Conservation (phyloP, 441 rosid species). For the Mallotus repandus region DNA sequence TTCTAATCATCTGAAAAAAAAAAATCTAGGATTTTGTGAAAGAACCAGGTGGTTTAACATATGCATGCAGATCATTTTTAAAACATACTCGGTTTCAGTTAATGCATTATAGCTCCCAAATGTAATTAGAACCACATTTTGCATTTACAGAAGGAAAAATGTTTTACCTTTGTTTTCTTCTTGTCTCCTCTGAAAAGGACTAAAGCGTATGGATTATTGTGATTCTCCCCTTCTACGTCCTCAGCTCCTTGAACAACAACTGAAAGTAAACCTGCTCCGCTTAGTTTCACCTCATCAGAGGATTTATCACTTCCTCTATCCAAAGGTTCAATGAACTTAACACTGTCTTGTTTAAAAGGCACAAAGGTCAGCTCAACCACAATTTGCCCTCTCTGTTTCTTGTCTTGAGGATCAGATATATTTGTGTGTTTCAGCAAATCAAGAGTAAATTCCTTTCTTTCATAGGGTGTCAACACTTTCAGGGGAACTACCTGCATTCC, state of each 20-base stretch:
- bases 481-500: conserved; percentile 80
- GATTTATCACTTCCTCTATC: conserved; percentile 34
- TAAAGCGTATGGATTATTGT: conserved; percentile 74
- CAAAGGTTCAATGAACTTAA: conserved; percentile 29
- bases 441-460: conserved; percentile 51
- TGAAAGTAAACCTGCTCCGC: conserved; percentile 75
- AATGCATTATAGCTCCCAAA: neutral
- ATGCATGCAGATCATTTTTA: neutral
- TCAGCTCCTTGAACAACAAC: conserved; percentile 74
- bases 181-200: conserved; percentile 75
- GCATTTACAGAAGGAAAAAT: conserved; percentile 1
- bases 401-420: conserved; percentile 40
- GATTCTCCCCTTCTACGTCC: conserved; percentile 75
- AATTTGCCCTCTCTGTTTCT: conserved; percentile 59
- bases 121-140: neutral
- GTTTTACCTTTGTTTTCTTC: conserved; percentile 73
- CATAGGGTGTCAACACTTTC: conserved; percentile 46
- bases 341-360: conserved; percentile 66
- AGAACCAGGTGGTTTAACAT: neutral
- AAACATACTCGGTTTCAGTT: neutral
- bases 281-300: conserved; percentile 39
- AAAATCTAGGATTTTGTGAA: neutral
- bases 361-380: conserved; percentile 62
- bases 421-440: conserved; percentile 65
- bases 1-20: conserved; percentile 53